Base-by-base conservation (phyloP, 805 yeast species). In the Zygoascus biomembranicola region DNA sequence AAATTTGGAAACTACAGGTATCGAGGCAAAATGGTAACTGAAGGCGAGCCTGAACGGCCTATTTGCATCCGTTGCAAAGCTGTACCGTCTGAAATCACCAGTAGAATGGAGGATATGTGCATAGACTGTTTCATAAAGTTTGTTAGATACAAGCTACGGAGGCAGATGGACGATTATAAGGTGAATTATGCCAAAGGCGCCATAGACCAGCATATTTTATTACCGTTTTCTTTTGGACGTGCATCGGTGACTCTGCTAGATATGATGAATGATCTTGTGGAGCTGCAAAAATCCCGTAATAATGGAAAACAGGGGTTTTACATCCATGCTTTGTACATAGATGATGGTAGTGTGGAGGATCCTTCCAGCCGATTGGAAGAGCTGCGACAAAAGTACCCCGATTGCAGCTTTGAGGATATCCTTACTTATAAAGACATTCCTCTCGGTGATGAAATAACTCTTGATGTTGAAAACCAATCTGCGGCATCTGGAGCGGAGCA, bases 131-230 rank as follows among this genome's bases (percentile, higher is more conserved):
- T 88, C 61, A 64, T 77, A 19, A 76, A 82, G 55, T 90, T 88
- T 64, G 74, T 90, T 39, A 76, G 84, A 54, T 83, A 87, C 23
- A 90, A 90, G 66, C 90, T 87, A 67, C 75, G 96, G 57, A 86
- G 85, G 63, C 85, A 77, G 63, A 81, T 92, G 89, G 90, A 86
- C 13, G 79, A 75, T 52, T 90, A 78, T 69, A 86, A 87, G 63
- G 90, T 86, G 20, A 78, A 82, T 61, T 89, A 77, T 54, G 69
- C 68, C 72, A 80, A 79, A 13, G 68, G 69, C 1, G 70, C 71
- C 16, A 71, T 69, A 3, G 53, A 65, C 2, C 80, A 77, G 16
- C 76, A 69, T 32, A 76, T 84, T 0, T 61, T 86, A 28, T 64
- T 88, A 3, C 79, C 90, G 2, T 62, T 85, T 2, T 84, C 90